A percentile compares a stretch with the other conserved stretches of the same genome.
phyloP scores from a whole-genome alignment of 495 filamentous ascomycete species.

The Aspergillus affinis region DNA sequence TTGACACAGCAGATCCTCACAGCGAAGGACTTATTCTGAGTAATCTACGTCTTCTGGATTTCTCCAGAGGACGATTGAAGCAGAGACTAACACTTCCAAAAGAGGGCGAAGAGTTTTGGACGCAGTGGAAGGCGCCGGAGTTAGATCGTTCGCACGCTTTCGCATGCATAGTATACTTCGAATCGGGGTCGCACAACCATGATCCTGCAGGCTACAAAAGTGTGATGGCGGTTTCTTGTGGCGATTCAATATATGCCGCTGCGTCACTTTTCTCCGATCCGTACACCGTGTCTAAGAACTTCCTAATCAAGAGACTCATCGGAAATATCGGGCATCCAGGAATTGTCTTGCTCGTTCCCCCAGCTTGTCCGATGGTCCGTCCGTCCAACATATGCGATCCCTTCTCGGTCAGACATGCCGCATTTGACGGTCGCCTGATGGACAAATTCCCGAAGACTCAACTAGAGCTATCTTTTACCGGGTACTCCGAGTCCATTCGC shows the following conservation, averaged over 20 bases:
- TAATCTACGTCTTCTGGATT: not conserved
- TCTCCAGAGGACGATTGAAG: not conserved
- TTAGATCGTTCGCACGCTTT: not conserved
- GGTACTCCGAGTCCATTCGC: constrained; percentile 1
- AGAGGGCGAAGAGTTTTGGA: not conserved
- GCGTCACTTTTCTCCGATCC: constrained; percentile 8
- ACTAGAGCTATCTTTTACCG: not conserved
- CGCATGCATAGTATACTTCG: constrained; percentile 6
- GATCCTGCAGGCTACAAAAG: not conserved
- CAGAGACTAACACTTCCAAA: not conserved
- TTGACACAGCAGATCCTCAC: not conserved
- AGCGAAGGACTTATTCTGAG: not conserved
- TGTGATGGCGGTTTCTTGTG: constrained; percentile 1
- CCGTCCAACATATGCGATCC: not conserved
- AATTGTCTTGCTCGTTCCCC: not conserved
- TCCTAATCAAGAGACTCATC: not conserved
- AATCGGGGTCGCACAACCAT: constrained; percentile 4
- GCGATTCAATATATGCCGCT: constrained; percentile 2
- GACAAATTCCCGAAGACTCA: constrained; percentile 2
- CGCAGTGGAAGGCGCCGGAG: not conserved
- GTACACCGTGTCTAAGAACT: not conserved
- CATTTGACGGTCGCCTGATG: not conserved
- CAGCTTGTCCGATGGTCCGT: constrained; percentile 2
- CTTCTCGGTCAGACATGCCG: not conserved
- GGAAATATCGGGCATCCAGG: constrained; percentile 9